A percentile compares a stretch with the other conserved stretches of the same genome.
phyloP scores from a whole-genome alignment of 306 rosid genomes.

The Acacia crassicarpa region DNA sequence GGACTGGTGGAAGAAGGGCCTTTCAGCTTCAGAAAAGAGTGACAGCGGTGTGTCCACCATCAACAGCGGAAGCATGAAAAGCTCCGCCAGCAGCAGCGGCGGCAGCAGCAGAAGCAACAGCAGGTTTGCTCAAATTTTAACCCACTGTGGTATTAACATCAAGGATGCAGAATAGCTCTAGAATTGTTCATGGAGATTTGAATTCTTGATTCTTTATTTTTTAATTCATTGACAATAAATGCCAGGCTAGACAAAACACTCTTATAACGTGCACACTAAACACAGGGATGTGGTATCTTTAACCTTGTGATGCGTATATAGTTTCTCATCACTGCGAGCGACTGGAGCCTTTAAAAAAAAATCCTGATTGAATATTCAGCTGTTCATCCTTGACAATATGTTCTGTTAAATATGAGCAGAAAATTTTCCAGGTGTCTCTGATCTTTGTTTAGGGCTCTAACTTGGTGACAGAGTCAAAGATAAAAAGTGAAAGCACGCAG shows the following conservation, averaged over 20 bases:
- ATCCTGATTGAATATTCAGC: not conserved
- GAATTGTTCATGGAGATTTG: not conserved
- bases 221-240: not conserved
- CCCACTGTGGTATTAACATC: not conserved
- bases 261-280: not conserved
- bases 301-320: not conserved
- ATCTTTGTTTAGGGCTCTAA: not conserved
- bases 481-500: constrained; percentile 12
- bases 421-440: not conserved
- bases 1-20: constrained; percentile 83
- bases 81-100: constrained; percentile 52
- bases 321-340: not conserved
- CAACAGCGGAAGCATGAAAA: constrained; percentile 59
- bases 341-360: not conserved
- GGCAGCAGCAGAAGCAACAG: constrained; percentile 42
- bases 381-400: not conserved
- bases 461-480: not conserved
- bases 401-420: not conserved
- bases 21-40: constrained; percentile 37
- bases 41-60: constrained; percentile 59
- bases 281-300: not conserved
- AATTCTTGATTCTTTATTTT: not conserved
- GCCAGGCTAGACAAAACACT: not conserved
- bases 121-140: constrained; percentile 49
- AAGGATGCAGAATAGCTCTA: not conserved